phyloP scores from a whole-genome alignment of 768 basidiomycete species.

The Pisolithus sp. region DNA sequence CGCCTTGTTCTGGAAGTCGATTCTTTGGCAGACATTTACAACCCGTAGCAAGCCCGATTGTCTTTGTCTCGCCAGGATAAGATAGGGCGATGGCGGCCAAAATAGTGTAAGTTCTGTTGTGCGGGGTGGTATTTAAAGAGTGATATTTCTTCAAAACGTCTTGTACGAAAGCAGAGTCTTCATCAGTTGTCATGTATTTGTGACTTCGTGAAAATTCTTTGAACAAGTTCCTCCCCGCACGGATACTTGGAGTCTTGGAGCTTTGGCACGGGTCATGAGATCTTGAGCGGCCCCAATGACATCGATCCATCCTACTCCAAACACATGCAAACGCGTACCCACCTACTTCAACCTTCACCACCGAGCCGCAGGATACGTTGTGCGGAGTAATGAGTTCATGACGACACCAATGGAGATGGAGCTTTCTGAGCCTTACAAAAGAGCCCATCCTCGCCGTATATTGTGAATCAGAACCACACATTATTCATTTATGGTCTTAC shows the following conservation, averaged over 20 bases:
- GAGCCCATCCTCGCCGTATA: too few species aligned
- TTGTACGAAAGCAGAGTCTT: slow-evolving; percentile 24
- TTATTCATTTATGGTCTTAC: too few species aligned
- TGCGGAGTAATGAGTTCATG: too few species aligned
- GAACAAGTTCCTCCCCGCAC: neutral
- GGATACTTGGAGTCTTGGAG: neutral
- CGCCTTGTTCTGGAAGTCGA: slow-evolving; percentile 60
- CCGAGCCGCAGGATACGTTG: too few species aligned
- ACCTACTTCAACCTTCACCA: neutral
- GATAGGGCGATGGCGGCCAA: slow-evolving; percentile 52
- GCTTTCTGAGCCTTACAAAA: too few species aligned
- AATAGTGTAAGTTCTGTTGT: slow-evolving; percentile 54
- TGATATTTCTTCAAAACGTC: slow-evolving; percentile 39
- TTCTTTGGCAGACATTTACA: slow-evolving; percentile 74
- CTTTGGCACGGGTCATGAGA: neutral
- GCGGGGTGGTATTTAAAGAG: slow-evolving; percentile 44
- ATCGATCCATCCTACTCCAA: slow-evolving; percentile 10
- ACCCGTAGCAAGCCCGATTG: slow-evolving; percentile 74
- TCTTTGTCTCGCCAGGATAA: slow-evolving; percentile 32
- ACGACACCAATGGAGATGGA: too few species aligned
- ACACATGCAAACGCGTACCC: slow-evolving; percentile 4
- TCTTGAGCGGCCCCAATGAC: neutral
- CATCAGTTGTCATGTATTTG: slow-evolving; percentile 6
- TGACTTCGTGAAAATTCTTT: too few species aligned
- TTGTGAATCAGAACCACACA: too few species aligned